Evolutionary conservation across 805 yeast genomes (phyloP).

Genomic region (Kodamaea kakaduensis): DNA sequence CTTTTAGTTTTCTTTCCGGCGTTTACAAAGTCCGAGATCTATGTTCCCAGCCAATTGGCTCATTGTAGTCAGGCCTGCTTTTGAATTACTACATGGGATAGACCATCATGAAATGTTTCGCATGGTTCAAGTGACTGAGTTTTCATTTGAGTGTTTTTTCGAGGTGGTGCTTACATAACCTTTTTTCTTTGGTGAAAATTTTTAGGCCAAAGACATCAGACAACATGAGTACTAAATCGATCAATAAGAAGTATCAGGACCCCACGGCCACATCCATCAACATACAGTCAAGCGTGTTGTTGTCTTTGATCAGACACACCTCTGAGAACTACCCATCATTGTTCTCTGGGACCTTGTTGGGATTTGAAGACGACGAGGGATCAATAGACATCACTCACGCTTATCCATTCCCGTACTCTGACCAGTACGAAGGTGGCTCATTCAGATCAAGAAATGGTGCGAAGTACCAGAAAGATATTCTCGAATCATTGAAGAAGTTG

Average conservation of each 20-base stretch:
- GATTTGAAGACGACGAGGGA: slow-evolving; percentile 59
- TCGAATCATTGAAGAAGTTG: slow-evolving; percentile 56
- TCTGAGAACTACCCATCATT: slow-evolving; percentile 59
- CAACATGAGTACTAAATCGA: slow-evolving; percentile 10
- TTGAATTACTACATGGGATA: background rate
- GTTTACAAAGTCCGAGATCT: background rate
- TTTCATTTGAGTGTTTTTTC: background rate
- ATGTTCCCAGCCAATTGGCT: background rate
- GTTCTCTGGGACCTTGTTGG: slow-evolving; percentile 69
- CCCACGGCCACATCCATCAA: slow-evolving; percentile 41
- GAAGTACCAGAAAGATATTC: slow-evolving; percentile 65
- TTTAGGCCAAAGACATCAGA: slow-evolving; percentile 5
- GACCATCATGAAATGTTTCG: background rate
- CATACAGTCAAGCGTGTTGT: slow-evolving; percentile 51
- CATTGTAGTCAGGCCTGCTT: background rate
- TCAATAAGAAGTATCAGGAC: slow-evolving; percentile 21
- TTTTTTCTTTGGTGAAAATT: slow-evolving; percentile 7
- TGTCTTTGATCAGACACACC: slow-evolving; percentile 62
- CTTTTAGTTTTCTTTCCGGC: background rate
- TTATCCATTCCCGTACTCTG: slow-evolving; percentile 66
- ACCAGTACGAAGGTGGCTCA: slow-evolving; percentile 60
- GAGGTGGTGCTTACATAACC: slow-evolving; percentile 1
- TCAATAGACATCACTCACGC: slow-evolving; percentile 52
- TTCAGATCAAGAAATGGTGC: slow-evolving; percentile 57
- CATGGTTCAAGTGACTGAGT: no score